Base-by-base conservation (phyloP, 2,329 filamentous ascomycete species). In the Akanthomyces uredinophilus region DNA sequence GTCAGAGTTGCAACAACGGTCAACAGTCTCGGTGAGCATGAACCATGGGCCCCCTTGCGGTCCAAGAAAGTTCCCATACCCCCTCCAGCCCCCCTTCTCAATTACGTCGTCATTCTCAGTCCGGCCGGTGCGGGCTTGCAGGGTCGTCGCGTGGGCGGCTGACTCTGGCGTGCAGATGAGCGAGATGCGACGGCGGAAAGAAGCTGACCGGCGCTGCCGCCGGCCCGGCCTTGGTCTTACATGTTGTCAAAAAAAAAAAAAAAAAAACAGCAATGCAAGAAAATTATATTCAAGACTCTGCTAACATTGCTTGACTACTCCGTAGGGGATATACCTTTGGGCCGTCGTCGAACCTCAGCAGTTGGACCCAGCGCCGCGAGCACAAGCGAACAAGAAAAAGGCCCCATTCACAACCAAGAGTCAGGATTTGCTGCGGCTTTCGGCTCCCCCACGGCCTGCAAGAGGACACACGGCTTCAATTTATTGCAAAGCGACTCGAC, bases 1-100 rank as follows among this genome's bases (percentile, higher is more conserved):
- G 32, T 53, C 32, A 39, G 50, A 53, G 50, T 39, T 22, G 29
- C 32, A 39, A 32, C 32, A 53, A 60, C 46, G 37, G 22, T 52
- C 37, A 60, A 49, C 22, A n/a, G 29, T 32, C 24, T 60, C 47
- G 57, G 57, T 60, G 57, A 60, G 57, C 35, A 60, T 43, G 35
- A 52, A 51, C 56, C 56, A 41, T 59, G 54, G 54, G 20, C n/a
- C 43, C 43, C 13, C 39, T 14, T 47, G n/a, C n/a, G 32, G 5
- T 22, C 46, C 44, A 39, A 59, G 4, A n/a, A n/a, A 50, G 43
- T 29, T 50, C 22, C 44, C 44, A 29, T 32, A 13, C 24, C 41
- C 27, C 54, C n/a, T 14, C 14, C n/a, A n/a, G n/a, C n/a, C n/a
- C 10, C 27, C 16, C n/a, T 20, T 8, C 6, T 41, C 10, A 16